Percentiles rank a stretch among this genome's conserved stretches.
These are phyloP conservation scores for Pseudognaphalium luteoalbum DNA, from an alignment of 129 eudicot species.

Conservation along the genomic window DNA sequence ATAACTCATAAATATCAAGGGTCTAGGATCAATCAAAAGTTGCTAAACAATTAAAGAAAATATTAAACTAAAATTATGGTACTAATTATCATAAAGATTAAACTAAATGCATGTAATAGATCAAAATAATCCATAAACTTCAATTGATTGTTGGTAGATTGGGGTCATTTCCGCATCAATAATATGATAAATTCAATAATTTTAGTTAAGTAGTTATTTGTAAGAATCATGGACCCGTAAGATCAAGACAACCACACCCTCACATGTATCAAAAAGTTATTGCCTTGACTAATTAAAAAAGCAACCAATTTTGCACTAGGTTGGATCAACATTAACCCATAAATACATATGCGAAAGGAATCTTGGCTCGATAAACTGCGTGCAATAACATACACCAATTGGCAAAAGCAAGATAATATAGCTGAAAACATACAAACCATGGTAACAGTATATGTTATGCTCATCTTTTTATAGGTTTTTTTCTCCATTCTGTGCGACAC, in stretches of 20 bases:
- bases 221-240: neutral
- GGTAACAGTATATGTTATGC: neutral
- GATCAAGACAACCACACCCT: neutral
- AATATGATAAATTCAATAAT: too few relatives aligned
- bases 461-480: constrained; percentile 52
- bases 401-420: neutral
- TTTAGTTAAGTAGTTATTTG: too few relatives aligned
- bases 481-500: constrained; percentile 82
- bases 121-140: too few relatives aligned
- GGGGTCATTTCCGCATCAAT: too few relatives aligned
- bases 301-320: neutral
- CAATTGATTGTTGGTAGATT: too few relatives aligned
- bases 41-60: too few relatives aligned
- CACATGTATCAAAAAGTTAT: neutral
- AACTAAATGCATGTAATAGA: too few relatives aligned
- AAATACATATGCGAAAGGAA: neutral
- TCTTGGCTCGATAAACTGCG: neutral
- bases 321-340: neutral
- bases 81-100: too few relatives aligned
- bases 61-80: too few relatives aligned
- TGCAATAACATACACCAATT: neutral
- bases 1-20: too few relatives aligned
- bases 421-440: neutral
- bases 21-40: too few relatives aligned
- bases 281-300: neutral